phyloP scores from a whole-genome alignment of 2,329 filamentous ascomycete species.

The Trichoderma aggressivum region DNA sequence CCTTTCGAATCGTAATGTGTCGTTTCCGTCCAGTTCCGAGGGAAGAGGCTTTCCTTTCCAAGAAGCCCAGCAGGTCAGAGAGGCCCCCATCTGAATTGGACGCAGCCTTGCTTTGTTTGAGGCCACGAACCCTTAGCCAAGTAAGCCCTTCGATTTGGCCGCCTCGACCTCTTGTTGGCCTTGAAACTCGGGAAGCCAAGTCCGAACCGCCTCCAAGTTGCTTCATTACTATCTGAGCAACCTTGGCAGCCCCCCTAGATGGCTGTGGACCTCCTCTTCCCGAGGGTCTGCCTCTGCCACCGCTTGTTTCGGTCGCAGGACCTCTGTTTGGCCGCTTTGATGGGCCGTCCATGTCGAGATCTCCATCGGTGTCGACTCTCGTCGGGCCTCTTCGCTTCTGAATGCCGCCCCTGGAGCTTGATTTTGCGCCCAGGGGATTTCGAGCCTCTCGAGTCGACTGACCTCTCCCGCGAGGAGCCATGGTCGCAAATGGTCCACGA shows the following conservation, averaged over 20 bases:
- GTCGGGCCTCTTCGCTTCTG: constrained; percentile 39
- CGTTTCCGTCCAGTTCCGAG: constrained; percentile 45
- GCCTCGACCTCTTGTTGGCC: constrained; percentile 25
- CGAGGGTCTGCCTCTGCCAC: constrained; percentile 31
- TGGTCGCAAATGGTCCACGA: constrained; percentile 17
- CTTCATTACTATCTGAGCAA: constrained; percentile 43
- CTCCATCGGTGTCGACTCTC: constrained; percentile 53
- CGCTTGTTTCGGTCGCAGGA: constrained; percentile 26
- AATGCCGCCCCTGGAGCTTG: constrained; percentile 46
- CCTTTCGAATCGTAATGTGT: constrained; percentile 68
- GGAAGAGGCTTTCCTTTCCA: constrained; percentile 66
- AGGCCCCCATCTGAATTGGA: constrained; percentile 65
- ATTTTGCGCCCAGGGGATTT: constrained; percentile 30
- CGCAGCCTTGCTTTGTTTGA: constrained; percentile 66
- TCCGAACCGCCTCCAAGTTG: constrained; percentile 37
- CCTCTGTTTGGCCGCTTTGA: constrained; percentile 35
- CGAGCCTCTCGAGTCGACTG: constrained; percentile 33
- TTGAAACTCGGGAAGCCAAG: constrained; percentile 36
- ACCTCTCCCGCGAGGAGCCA: constrained; percentile 35
- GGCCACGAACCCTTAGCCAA: constrained; percentile 54
- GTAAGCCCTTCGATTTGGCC: constrained; percentile 27
- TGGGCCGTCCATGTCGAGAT: constrained; percentile 55
- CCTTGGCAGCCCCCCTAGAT: constrained; percentile 34
- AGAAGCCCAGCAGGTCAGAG: constrained; percentile 61
- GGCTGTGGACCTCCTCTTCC: constrained; percentile 28